Conservation (phyloP, 2,329 filamentous ascomycete species). For the Hyphodiscus sp. region DNA sequence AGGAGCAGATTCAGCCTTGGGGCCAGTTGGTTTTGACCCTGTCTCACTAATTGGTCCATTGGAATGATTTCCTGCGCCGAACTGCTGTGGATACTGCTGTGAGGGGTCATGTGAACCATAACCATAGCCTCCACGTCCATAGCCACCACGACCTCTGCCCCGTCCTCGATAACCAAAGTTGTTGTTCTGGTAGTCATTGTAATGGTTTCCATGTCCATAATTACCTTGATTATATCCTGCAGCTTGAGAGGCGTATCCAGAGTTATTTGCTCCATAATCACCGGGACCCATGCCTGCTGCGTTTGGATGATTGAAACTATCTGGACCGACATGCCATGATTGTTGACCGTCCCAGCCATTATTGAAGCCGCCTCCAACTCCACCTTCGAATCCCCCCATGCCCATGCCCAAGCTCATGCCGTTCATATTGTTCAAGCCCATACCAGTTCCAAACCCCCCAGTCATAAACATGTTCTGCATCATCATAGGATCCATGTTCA, state of each 20-base stretch:
- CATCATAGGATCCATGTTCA: conserved; percentile 76
- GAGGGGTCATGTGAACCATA: conserved; percentile 27
- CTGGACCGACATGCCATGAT: conserved; percentile 76
- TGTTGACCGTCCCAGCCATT: conserved; percentile 76
- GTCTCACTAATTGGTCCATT: conserved; percentile 27
- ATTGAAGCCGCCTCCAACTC: conserved; percentile 56
- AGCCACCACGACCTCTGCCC: conserved; percentile 31
- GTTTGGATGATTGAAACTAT: conserved; percentile 87
- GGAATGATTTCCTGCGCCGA: conserved; percentile 19
- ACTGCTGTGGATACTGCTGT: conserved; percentile 27
- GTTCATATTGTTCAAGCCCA: conserved; percentile 78
- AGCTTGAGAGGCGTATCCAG: conserved; percentile 54
- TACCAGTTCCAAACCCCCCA: conserved; percentile 67
- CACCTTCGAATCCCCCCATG: conserved; percentile 59
- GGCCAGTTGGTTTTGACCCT: conserved; percentile 24
- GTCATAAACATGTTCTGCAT: conserved; percentile 77
- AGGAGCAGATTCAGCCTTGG: conserved; percentile 24
- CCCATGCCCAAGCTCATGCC: conserved; percentile 72
- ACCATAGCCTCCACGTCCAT: conserved; percentile 24
- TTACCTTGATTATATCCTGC: conserved; percentile 78
- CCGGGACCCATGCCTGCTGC: conserved; percentile 69
- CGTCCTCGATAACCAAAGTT: conserved; percentile 48
- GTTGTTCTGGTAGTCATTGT: conserved; percentile 66
- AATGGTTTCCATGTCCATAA: conserved; percentile 62
- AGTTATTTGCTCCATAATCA: conserved; percentile 75